Conservation (phyloP, 116 monocot species). For the Dioscorea cayenensis region DNA sequence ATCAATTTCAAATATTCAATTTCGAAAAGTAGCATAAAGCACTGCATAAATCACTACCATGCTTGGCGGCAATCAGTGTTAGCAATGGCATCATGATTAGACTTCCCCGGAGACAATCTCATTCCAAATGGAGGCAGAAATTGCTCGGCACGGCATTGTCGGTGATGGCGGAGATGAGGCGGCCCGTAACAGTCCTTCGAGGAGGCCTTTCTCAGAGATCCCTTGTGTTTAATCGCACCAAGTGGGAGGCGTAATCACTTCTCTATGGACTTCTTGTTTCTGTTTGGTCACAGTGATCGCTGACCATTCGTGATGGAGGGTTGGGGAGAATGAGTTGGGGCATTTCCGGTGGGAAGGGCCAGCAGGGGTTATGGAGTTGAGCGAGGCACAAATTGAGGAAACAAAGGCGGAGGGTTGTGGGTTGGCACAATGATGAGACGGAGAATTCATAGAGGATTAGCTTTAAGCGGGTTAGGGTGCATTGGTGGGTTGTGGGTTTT, state of each 20-base stretch:
- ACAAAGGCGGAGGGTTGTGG: no score
- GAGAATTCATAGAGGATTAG: no score
- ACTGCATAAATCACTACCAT: conserved; percentile 76
- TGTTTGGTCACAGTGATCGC: background rate
- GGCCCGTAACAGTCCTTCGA: conserved; percentile 86
- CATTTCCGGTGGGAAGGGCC: no score
- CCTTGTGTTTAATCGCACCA: conserved; percentile 89
- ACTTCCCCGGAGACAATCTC: conserved; percentile 49
- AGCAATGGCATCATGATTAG: conserved; percentile 54
- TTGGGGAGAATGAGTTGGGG: no score
- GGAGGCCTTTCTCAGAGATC: conserved; percentile 72
- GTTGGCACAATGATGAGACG: no score
- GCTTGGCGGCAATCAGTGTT: conserved; percentile 86
- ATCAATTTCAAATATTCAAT: no score
- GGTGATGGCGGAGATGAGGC: conserved; percentile 48
- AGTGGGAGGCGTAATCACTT: conserved; percentile 75
- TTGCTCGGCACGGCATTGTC: conserved; percentile 40
- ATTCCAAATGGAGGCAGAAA: conserved; percentile 27
- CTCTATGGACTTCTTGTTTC: conserved; percentile 3
- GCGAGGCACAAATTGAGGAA: no score
- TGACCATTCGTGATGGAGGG: no score
- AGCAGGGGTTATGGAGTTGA: no score
- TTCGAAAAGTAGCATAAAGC: background rate
- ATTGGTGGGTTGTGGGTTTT: no score
- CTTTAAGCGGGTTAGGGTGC: no score